These are phyloP conservation scores for Torulaspora quercuum DNA, from an alignment of 805 yeast genomes.

Conservation along the genomic window DNA sequence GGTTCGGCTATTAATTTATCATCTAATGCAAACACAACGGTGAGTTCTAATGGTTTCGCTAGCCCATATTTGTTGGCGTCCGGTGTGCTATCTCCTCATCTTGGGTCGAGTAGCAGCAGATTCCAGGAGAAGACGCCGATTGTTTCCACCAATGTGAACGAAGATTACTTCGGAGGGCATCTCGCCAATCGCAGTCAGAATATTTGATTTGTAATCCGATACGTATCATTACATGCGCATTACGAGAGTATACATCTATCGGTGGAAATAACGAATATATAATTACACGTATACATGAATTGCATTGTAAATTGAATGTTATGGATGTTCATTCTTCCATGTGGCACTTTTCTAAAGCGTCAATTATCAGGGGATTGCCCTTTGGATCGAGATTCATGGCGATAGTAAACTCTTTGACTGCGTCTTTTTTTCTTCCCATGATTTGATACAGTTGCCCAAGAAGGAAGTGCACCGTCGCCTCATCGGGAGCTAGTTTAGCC, in stretches of 20 bases:
- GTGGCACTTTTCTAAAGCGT: conserved; percentile 63
- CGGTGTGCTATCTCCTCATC: conserved; percentile 53
- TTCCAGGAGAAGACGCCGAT: conserved; percentile 13
- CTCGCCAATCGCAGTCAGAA: conserved; percentile 3
- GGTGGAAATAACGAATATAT: too few relatives aligned
- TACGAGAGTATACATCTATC: too few relatives aligned
- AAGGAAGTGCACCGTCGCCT: conserved; percentile 86
- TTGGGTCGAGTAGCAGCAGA: conserved; percentile 16
- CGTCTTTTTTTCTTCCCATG: conserved; percentile 67
- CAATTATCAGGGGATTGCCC: conserved; percentile 79
- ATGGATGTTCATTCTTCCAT: conserved; percentile 23
- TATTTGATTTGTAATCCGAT: too few relatives aligned
- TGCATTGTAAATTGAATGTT: conserved; percentile 10
- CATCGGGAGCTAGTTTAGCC: conserved; percentile 82
- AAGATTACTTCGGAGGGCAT: conserved; percentile 6
- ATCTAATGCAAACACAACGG: conserved; percentile 23
- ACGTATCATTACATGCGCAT: too few relatives aligned
- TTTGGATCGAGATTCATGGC: conserved; percentile 92
- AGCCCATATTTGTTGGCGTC: conserved; percentile 68
- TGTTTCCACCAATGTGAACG: conserved; percentile 1
- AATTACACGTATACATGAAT: conserved; percentile 5
- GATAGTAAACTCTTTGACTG: conserved; percentile 79
- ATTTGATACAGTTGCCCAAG: conserved; percentile 83
- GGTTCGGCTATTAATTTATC: conserved; percentile 17
- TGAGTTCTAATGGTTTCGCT: conserved; percentile 48